Evolutionary conservation across 441 rosid genomes (phyloP), one percentile per base, ranked within the genome.

Genomic region (Manihot esculenta): DNA sequence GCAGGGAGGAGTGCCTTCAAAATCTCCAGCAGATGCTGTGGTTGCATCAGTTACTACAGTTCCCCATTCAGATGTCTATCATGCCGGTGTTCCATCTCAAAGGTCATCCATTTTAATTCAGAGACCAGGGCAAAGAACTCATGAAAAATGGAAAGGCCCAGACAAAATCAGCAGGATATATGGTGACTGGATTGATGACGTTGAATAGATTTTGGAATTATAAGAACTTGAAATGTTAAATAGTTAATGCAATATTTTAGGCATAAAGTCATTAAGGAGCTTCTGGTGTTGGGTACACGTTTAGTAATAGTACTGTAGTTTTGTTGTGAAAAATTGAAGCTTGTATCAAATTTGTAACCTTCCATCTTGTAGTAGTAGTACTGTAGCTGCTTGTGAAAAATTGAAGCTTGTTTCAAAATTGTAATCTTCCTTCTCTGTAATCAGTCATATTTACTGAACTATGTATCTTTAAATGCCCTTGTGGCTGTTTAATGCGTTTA

Each of bases 121-220:
- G 77, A 82, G 84, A 73, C 79, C 92, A 10, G 94, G 94, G 26
- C 92, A 89, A 64, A 90, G 91, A 79, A 66, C 88, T 61, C 85
- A 72, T 72, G 84, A 86, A 70, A 94, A 92, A 74, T 94, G 99
- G 99, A 94, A 90, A 73, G 98, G 99, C 66, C 99, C 99, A 0
- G 89, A 88, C 77, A 92, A 88, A 84, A 90, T 90, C 80, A 94
- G 96, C 80, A 76, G 94, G 83, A 87, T 94, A 76, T 94, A 94
- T 54, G 98, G 99, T 50, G 99, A 94, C 81, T 94, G 98, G 98
- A 90, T 94, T 26, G 99, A 94, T 53, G 98, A 94, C 47, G 62
- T 74, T 26, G 82, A 78, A 64, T 78, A 77, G 66, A 67, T 12
- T 7, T 30, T 15, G 9, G 18, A 18, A 56, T 27, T 27, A 53